Evolutionary conservation across 495 filamentous ascomycete genomes (phyloP).

Genomic region (Glutinoglossum americanum): DNA sequence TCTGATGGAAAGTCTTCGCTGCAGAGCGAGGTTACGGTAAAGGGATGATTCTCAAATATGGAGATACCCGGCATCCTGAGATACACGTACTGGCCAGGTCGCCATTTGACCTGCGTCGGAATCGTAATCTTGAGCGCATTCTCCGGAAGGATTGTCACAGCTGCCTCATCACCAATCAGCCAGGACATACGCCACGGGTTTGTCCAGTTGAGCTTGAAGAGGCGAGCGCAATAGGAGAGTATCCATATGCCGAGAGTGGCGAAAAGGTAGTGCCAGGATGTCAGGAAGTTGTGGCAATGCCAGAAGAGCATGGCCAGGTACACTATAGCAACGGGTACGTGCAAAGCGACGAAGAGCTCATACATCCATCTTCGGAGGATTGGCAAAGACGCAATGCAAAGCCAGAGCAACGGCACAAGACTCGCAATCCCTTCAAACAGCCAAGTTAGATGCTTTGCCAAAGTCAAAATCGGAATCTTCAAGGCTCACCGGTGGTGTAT

Average conservation of each 20-base stretch:
- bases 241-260: slow-evolving; percentile 69
- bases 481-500: slow-evolving; percentile 48
- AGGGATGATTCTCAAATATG: slow-evolving; percentile 79
- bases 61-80: slow-evolving; percentile 82
- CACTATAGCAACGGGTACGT: slow-evolving; percentile 60
- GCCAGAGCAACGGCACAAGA: slow-evolving; percentile 54
- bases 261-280: slow-evolving; percentile 78
- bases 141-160: slow-evolving; percentile 69
- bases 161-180: slow-evolving; percentile 71
- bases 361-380: slow-evolving; percentile 43
- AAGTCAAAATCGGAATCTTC: background rate
- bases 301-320: slow-evolving; percentile 80
- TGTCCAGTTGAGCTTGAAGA: slow-evolving; percentile 61
- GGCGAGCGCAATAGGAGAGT: slow-evolving; percentile 21
- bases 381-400: slow-evolving; percentile 66
- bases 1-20: slow-evolving; percentile 71
- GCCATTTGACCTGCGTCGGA: slow-evolving; percentile 81
- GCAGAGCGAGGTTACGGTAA: slow-evolving; percentile 83
- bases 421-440: slow-evolving; percentile 41
- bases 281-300: slow-evolving; percentile 85
- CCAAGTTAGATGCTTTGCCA: background rate
- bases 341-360: slow-evolving; percentile 63
- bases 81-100: slow-evolving; percentile 86
- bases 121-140: slow-evolving; percentile 87
- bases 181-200: slow-evolving; percentile 60